Evolutionary conservation across 805 yeast genomes (phyloP).

Genomic region (Metschnikowia continentalis): DNA sequence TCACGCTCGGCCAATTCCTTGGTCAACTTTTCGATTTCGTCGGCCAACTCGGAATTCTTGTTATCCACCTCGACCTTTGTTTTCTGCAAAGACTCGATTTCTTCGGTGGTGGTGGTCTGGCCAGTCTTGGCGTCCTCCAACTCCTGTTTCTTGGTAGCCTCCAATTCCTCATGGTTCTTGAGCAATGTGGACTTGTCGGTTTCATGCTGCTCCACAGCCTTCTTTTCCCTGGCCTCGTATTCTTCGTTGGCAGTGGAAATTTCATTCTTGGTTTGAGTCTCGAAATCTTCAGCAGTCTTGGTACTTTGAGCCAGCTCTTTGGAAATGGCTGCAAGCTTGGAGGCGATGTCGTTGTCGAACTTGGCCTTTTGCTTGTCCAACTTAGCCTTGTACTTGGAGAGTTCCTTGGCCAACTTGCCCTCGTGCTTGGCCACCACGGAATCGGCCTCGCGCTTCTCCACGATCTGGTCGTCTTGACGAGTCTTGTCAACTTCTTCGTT

Average conservation of each 20-base stretch:
- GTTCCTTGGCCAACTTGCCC: constrained; percentile 31
- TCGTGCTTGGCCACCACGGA: constrained; percentile 34
- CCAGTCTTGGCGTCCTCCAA: constrained; percentile 38
- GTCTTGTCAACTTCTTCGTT: constrained; percentile 47
- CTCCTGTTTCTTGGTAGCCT: constrained; percentile 42
- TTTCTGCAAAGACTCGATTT: constrained; percentile 42
- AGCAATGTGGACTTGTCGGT: constrained; percentile 40
- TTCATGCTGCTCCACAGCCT: constrained; percentile 45
- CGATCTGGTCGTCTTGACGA: constrained; percentile 40
- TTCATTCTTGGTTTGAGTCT: constrained; percentile 37
- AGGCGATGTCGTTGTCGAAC: constrained; percentile 41
- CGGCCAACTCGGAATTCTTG: constrained; percentile 34
- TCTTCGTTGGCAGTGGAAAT: constrained; percentile 45
- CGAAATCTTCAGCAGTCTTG: constrained; percentile 30
- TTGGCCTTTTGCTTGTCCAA: constrained; percentile 35
- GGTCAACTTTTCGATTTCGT: constrained; percentile 41
- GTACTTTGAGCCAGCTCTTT: constrained; percentile 26
- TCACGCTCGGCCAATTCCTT: constrained; percentile 40
- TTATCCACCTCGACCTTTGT: constrained; percentile 40
- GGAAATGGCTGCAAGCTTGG: constrained; percentile 23
- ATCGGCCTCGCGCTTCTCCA: constrained; percentile 35
- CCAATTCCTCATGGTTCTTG: constrained; percentile 43
- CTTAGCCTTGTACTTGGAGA: constrained; percentile 35
- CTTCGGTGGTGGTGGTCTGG: constrained; percentile 41
- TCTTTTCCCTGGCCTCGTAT: constrained; percentile 42